phyloP scores from a whole-genome alignment of 2,329 filamentous ascomycete genomes.

The Cladophialophora bantiana region DNA sequence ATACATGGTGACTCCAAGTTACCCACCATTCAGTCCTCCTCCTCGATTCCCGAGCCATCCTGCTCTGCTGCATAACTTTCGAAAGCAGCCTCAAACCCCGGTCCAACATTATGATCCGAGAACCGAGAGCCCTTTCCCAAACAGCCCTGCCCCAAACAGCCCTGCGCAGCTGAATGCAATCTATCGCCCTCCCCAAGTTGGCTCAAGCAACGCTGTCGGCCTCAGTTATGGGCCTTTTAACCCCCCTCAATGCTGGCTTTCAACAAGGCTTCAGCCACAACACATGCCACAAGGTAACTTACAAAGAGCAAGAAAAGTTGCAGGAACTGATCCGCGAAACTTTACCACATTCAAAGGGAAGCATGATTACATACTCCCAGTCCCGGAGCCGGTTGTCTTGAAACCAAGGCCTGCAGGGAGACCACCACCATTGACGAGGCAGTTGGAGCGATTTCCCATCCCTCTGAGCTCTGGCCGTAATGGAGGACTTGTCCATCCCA shows the following conservation, averaged over 20 bases:
- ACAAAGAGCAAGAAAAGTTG: conserved; percentile 5
- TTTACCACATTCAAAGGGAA: conserved; percentile 19
- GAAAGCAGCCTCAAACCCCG: conserved; percentile 18
- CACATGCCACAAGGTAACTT: background rate
- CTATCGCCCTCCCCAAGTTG: background rate
- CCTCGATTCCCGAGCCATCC: conserved; percentile 34
- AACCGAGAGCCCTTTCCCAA: conserved; percentile 35
- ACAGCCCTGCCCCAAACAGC: conserved; percentile 25
- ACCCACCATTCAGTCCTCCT: conserved; percentile 19
- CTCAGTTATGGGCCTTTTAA: conserved; percentile 33
- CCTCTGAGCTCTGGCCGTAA: conserved; percentile 17
- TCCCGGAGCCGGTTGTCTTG: conserved; percentile 37
- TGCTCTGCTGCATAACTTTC: conserved; percentile 30
- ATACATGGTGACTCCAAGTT: conserved; percentile 8
- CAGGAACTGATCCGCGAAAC: conserved; percentile 11
- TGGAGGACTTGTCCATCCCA: conserved; percentile 31
- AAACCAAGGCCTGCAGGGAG: conserved; percentile 37
- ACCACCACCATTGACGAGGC: conserved; percentile 36
- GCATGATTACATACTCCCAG: conserved; percentile 37
- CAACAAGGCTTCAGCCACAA: conserved; percentile 5
- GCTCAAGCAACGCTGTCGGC: background rate
- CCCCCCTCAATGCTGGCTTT: conserved; percentile 23
- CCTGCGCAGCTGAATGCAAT: conserved; percentile 15
- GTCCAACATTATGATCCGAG: conserved; percentile 35
- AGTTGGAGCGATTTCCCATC: conserved; percentile 36